These are phyloP conservation scores for Anacardium occidentale DNA, from an alignment of 345 rosid genomes.

Conservation along the genomic window DNA sequence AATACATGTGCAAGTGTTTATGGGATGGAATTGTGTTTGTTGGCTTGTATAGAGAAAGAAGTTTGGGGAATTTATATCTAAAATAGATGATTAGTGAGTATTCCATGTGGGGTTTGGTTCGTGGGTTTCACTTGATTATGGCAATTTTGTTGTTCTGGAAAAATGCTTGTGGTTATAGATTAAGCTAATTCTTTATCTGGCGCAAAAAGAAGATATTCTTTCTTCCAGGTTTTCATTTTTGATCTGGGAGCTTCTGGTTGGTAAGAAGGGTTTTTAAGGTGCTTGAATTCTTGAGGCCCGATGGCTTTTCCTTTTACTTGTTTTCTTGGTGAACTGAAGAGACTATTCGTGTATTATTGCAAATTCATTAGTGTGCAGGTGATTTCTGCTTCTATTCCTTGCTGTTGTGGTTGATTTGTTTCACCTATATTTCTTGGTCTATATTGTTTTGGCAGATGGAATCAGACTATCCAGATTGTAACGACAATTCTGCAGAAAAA, in stretches of 20 bases:
- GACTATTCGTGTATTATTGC: not conserved
- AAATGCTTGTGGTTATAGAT: not conserved
- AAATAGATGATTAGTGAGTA: not conserved
- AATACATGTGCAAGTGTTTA: not conserved
- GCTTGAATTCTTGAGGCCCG: not conserved
- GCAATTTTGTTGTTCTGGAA: not conserved
- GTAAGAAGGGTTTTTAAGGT: not conserved
- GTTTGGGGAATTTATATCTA: constrained; percentile 13
- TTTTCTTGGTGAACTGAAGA: constrained; percentile 1
- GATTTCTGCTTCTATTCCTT: constrained; percentile 3
- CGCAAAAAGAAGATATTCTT: not conserved
- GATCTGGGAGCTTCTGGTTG: not conserved
- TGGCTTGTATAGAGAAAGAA: not conserved
- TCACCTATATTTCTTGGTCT: not conserved
- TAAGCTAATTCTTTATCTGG: not conserved
- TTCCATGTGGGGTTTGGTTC: constrained; percentile 17
- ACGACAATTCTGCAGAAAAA: constrained; percentile 34
- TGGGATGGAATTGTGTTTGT: not conserved
- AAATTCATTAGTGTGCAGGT: not conserved
- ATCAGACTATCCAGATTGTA: constrained; percentile 31
- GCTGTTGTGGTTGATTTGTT: not conserved
- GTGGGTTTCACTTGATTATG: constrained; percentile 3
- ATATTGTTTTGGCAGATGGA: constrained; percentile 35
- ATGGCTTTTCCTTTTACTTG: not conserved
- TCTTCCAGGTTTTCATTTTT: constrained; percentile 12